Conservation (phyloP, 805 yeast species). For the Priceomyces fermenticarens region DNA sequence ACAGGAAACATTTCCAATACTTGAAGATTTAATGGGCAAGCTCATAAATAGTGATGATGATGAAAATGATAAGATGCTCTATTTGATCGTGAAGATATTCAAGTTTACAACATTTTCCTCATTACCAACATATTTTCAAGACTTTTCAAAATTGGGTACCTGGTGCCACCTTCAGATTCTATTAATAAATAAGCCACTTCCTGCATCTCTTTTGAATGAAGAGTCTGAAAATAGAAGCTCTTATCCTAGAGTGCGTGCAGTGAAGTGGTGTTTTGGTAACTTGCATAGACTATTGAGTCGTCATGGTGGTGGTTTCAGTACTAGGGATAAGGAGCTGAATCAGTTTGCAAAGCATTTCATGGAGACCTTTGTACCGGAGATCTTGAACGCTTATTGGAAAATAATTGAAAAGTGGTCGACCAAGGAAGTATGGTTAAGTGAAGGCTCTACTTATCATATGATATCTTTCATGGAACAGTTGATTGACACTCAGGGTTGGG, state of each 20-base stretch:
- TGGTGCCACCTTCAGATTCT: slow-evolving; percentile 41
- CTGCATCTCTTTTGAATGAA: slow-evolving; percentile 29
- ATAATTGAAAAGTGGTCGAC: slow-evolving; percentile 41
- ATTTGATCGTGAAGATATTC: slow-evolving; percentile 38
- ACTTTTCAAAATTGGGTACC: slow-evolving; percentile 32
- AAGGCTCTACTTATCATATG: slow-evolving; percentile 39
- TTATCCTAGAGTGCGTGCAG: slow-evolving; percentile 43
- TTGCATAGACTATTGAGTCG: slow-evolving; percentile 38
- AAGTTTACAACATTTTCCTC: slow-evolving; percentile 37
- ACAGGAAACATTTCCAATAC: slow-evolving; percentile 31
- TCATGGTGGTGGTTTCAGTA: slow-evolving; percentile 42
- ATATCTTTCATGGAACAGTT: slow-evolving; percentile 43
- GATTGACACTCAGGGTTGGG: slow-evolving; percentile 37
- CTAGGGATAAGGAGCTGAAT: slow-evolving; percentile 24
- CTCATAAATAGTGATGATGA: slow-evolving; percentile 21
- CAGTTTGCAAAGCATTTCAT: slow-evolving; percentile 32
- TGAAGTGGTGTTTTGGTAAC: slow-evolving; percentile 46
- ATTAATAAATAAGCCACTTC: slow-evolving; percentile 39
- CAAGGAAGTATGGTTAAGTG: slow-evolving; percentile 38
- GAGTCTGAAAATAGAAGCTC: slow-evolving; percentile 27
- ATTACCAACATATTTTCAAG: slow-evolving; percentile 36
- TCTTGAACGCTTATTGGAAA: slow-evolving; percentile 40
- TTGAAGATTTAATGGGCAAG: slow-evolving; percentile 28
- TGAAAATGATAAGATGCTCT: slow-evolving; percentile 32
- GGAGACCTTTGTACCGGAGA: slow-evolving; percentile 39